Percentiles rank a stretch among this genome's conserved stretches.
These are phyloP conservation scores for Cercis canadensis DNA, from an alignment of 306 rosid genomes.

Conservation along the genomic window DNA sequence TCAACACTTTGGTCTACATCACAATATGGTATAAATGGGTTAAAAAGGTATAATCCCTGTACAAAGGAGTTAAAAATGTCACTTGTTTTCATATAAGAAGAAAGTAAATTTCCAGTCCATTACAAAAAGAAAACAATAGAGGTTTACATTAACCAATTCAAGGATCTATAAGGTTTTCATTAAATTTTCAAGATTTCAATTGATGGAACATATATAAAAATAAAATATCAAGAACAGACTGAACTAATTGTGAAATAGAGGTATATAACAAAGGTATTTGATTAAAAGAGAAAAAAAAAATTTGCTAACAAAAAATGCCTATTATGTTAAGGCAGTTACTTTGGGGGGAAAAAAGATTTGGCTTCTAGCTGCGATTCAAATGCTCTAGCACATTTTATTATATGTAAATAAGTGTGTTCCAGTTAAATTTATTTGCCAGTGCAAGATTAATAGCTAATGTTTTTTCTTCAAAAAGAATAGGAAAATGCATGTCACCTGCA, in stretches of 20 bases:
- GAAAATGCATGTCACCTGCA: constrained; percentile 70
- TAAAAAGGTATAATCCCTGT: background rate
- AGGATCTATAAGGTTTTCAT: no score
- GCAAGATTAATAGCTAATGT: background rate
- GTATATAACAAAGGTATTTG: no score
- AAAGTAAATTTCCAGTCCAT: no score
- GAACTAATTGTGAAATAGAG: no score
- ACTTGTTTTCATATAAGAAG: no score
- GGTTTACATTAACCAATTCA: no score
- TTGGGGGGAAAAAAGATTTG: background rate
- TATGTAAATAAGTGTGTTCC: background rate
- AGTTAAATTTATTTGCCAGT: background rate
- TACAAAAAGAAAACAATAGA: no score
- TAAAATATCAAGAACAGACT: no score
- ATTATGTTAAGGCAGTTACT: background rate
- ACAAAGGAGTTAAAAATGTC: background rate
- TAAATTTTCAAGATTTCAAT: no score
- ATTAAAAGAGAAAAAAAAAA: no score
- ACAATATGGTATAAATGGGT: background rate
- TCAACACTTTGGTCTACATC: background rate
- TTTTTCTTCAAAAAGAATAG: constrained; percentile 11
- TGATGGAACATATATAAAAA: no score
- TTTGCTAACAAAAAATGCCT: background rate
- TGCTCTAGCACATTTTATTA: background rate
- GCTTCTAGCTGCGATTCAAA: background rate